Conservation (phyloP, 208 protist species). For the Trypanosoma caninum region DNA sequence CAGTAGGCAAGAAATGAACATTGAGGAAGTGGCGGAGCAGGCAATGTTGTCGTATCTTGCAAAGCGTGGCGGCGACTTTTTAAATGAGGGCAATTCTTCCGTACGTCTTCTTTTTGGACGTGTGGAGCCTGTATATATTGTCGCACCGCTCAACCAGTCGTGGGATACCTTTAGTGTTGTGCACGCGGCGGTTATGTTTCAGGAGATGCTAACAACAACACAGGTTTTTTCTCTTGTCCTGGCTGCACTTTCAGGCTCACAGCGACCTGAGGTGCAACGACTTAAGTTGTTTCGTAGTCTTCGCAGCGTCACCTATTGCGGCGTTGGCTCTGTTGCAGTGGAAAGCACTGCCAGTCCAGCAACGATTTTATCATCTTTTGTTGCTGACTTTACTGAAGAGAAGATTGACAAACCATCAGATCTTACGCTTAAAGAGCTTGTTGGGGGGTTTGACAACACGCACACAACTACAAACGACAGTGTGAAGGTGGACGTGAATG, state of each 20-base stretch:
- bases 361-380: no score
- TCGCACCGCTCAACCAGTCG: constrained; percentile 59
- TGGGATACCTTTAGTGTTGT: constrained; percentile 68
- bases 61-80: not conserved
- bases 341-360: no score
- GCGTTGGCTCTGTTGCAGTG: not conserved
- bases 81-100: constrained; percentile 19
- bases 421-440: not conserved
- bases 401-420: not conserved
- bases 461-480: not conserved
- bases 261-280: constrained; percentile 28
- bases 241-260: constrained; percentile 53
- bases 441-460: not conserved
- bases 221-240: constrained; percentile 42
- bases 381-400: no score
- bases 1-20: not conserved
- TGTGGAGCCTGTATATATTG: constrained; percentile 49
- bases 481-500: not conserved
- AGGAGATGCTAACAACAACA: constrained; percentile 7
- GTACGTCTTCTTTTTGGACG: constrained; percentile 45
- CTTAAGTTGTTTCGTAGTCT: constrained; percentile 36
- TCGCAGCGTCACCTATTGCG: not conserved
- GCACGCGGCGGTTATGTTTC: constrained; percentile 41
- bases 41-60: not conserved
- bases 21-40: not conserved